phyloP scores from a whole-genome alignment of 2,329 filamentous ascomycete species.

The Chaetoscypha palmicola region DNA sequence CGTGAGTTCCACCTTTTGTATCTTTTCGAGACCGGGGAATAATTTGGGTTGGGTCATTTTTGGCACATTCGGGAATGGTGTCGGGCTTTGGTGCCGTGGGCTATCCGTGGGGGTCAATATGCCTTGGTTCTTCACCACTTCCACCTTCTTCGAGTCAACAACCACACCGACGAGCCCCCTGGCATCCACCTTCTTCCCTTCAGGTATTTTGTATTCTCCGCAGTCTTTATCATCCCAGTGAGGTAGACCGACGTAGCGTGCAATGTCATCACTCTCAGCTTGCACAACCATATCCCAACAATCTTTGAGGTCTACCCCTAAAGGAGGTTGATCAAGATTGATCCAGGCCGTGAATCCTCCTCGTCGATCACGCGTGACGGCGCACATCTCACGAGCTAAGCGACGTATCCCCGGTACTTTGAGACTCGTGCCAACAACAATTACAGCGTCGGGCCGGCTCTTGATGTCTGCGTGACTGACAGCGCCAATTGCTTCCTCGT shows the following conservation, averaged over 20 bases:
- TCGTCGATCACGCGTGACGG: slow-evolving; percentile 70
- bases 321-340: slow-evolving; percentile 79
- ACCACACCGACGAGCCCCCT: slow-evolving; percentile 38
- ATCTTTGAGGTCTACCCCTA: slow-evolving; percentile 77
- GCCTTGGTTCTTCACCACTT: slow-evolving; percentile 38
- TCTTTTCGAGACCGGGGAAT: slow-evolving; percentile 11
- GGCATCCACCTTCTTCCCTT: slow-evolving; percentile 35
- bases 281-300: slow-evolving; percentile 89
- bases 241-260: slow-evolving; percentile 59
- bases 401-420: slow-evolving; percentile 90
- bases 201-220: slow-evolving; percentile 41
- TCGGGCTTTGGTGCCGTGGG: slow-evolving; percentile 39
- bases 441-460: slow-evolving; percentile 77
- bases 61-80: slow-evolving; percentile 16
- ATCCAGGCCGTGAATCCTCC: slow-evolving; percentile 92
- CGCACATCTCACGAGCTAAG: slow-evolving; percentile 85
- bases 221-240: slow-evolving; percentile 51
- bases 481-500: slow-evolving; percentile 90
- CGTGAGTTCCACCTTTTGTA: slow-evolving; percentile 2
- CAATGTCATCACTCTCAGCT: slow-evolving; percentile 83
- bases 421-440: slow-evolving; percentile 91
- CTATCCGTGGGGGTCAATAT: slow-evolving; percentile 54
- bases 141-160: slow-evolving; percentile 32
- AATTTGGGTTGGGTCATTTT: slow-evolving; percentile 45
- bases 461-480: slow-evolving; percentile 83